These are phyloP conservation scores for Zymoseptoria passerinii DNA, from an alignment of 2,329 filamentous ascomycete species.

Conservation along the genomic window DNA sequence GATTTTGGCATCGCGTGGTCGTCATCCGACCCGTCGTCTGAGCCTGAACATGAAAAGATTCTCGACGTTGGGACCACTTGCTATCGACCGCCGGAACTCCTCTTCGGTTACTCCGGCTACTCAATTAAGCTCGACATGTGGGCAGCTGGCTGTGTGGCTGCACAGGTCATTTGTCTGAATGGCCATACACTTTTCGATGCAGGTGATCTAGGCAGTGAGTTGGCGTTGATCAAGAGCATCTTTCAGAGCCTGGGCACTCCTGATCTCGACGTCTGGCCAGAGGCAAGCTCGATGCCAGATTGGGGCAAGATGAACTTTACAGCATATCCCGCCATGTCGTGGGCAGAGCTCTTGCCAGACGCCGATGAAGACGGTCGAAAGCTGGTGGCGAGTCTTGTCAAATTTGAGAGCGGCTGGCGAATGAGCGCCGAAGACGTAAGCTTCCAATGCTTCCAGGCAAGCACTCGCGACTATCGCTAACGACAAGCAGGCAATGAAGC, in stretches of 20 bases:
- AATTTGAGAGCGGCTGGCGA: conserved; percentile 61
- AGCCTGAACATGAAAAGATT: conserved; percentile 62
- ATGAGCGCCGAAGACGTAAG: conserved; percentile 56
- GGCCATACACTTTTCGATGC: conserved; percentile 69
- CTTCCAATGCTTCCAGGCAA: neutral
- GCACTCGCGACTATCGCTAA: neutral
- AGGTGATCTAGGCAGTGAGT: conserved; percentile 82
- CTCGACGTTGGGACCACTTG: conserved; percentile 89
- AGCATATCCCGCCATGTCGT: conserved; percentile 58
- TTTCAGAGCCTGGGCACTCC: conserved; percentile 89
- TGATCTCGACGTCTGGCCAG: conserved; percentile 69
- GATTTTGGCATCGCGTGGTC: conserved; percentile 94
- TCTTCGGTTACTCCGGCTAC: conserved; percentile 77
- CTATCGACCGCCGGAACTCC: conserved; percentile 80
- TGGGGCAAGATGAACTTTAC: conserved; percentile 82
- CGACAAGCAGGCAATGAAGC: conserved; percentile 9
- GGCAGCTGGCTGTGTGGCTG: conserved; percentile 75
- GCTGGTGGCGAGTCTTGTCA: conserved; percentile 59
- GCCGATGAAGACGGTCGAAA: conserved; percentile 52
- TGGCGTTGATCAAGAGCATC: conserved; percentile 83
- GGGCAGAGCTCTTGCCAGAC: conserved; percentile 61
- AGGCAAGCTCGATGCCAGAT: conserved; percentile 64
- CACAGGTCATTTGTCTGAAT: conserved; percentile 57
- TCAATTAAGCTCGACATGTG: conserved; percentile 72
- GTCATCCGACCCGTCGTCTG: conserved; percentile 48